Conservation (phyloP, 768 basidiomycete species). For the Strobilomyces dryophilus region DNA sequence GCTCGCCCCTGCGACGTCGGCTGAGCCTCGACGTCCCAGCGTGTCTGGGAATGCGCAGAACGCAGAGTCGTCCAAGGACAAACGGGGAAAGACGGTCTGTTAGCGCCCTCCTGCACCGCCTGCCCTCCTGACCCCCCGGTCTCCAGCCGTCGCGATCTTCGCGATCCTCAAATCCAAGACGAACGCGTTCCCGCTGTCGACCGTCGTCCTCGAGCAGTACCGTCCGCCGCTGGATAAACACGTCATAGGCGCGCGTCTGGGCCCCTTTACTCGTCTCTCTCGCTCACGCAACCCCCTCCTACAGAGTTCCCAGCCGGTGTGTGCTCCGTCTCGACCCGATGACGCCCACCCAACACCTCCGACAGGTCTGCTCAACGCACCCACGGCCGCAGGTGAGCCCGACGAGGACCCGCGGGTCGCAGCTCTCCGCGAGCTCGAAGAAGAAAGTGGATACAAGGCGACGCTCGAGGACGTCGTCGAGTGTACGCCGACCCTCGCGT, state of each 20-base stretch:
- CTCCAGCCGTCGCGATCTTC: slow-evolving; percentile 76
- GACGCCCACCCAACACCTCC: neutral
- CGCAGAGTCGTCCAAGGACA: slow-evolving; percentile 76
- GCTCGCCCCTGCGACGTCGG: neutral
- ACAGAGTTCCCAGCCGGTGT: slow-evolving; percentile 58
- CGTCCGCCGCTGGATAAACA: slow-evolving; percentile 80
- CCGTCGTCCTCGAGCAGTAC: slow-evolving; percentile 88
- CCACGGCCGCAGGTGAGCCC: slow-evolving; percentile 15
- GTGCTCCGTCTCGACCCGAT: slow-evolving; percentile 9
- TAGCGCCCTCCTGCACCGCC: neutral
- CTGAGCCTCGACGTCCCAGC: slow-evolving; percentile 37
- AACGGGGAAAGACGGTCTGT: slow-evolving; percentile 75
- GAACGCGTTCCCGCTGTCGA: slow-evolving; percentile 67
- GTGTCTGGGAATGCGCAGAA: slow-evolving; percentile 88
- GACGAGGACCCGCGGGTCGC: slow-evolving; percentile 72
- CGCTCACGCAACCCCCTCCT: neutral
- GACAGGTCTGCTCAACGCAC: slow-evolving; percentile 80
- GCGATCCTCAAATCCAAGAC: slow-evolving; percentile 75
- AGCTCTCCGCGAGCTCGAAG: slow-evolving; percentile 84
- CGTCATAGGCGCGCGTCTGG: slow-evolving; percentile 58
- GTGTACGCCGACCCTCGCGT: slow-evolving; percentile 56
- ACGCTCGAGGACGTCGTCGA: slow-evolving; percentile 50
- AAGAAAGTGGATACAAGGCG: slow-evolving; percentile 89
- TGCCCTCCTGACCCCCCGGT: neutral
- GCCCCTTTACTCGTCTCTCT: neutral